Base-by-base conservation (phyloP, 805 yeast species). In the Scheffersomyces spartinae region DNA sequence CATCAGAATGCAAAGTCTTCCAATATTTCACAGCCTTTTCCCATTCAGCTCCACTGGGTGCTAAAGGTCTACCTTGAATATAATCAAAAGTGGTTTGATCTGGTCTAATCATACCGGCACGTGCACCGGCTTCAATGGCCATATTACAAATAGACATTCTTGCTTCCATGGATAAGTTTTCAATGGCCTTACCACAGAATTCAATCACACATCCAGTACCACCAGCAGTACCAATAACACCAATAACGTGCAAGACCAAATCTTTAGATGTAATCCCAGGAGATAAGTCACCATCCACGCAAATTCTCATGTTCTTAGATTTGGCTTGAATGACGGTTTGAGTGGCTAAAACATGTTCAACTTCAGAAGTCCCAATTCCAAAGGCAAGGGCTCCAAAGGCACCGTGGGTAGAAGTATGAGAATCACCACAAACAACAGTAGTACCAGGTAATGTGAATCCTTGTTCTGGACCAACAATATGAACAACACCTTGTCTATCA, bases 121-220 rank as follows among this genome's bases (percentile, higher is more conserved):
- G 78, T 10, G 98, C 98, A 61, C 98, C 98, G 32, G 80, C 98
- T 63, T 91, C 98, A 46, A 91, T 88, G 23, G 97, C 77, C 98
- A 91, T 91, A 55, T 91, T 91, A 70, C 98, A 91, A 65, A 91
- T 91, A 28, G 97, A 85, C 98, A 91, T 91, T 60, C 98, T 74
- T 7, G 97, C 95, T 60, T 91, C 98, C 85, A 91, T 84, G 17
- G 94, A 72, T 34, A 91, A 68, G 35, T 68, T 72, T 55, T 80
- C 83, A 43, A 91, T 86, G 30, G 97, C 96, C 40, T 77, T 72
- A 53, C 98, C 98, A 25, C 94, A 91, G 58, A 88, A 91, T 61
- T 91, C 98, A 51, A 91, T 82, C 31, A 91, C 98, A 44, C 74
- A 65, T 27, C 98, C 98, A 31, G 97, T 91, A 61, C 98, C 98